Base-by-base conservation (phyloP, 2,329 filamentous ascomycete genomes). In the Cladophialophora psammophila region DNA sequence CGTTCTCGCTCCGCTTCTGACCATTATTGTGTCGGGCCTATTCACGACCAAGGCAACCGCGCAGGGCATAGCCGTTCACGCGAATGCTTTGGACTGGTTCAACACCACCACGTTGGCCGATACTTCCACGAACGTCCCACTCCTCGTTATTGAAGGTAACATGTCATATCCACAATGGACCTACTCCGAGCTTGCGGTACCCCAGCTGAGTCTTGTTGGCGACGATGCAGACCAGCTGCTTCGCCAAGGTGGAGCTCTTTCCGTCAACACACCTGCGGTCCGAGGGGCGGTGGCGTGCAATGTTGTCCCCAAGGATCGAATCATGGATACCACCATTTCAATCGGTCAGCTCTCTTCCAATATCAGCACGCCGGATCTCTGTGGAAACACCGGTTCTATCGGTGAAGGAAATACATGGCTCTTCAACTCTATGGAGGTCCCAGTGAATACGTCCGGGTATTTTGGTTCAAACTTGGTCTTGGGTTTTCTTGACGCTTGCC, bases 21-120 rank as follows among this genome's bases (percentile, higher is more conserved):
- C 72, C 45, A 72, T 74, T 40, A 64, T 74, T 2, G 72, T 74
- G 8, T 67, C 75, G 13, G 74, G 76, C 42, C 71, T 77, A 5
- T 71, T 76, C 32, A 65, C 68, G 12, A 64, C 56, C 15, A 63
- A 71, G 8, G 60, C 71, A 10, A 61, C 68, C 1, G 36, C 74
- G 9, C 71, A 64, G 7, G 50, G 48, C n/a, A 59, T 58, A 38
- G 48, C 55, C 5, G 40, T 68, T 26, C 42, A 59, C 4, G 63
- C 76, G 18, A 70, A 73, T 26, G 74, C 75, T 18, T 45, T 71
- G 8, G 72, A 76, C 59, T 70, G 68, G 68, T 70, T 70, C 56
- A 70, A 70, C 52, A 62, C 68, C 15, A 66, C 63, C 2, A 62
- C 54, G 9, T 38, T 50, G 13, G 9, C 6, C 7, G 32, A 12